These are phyloP conservation scores for Talaromyces sp. DNA, from an alignment of 2,329 filamentous ascomycete genomes.

Conservation along the genomic window DNA sequence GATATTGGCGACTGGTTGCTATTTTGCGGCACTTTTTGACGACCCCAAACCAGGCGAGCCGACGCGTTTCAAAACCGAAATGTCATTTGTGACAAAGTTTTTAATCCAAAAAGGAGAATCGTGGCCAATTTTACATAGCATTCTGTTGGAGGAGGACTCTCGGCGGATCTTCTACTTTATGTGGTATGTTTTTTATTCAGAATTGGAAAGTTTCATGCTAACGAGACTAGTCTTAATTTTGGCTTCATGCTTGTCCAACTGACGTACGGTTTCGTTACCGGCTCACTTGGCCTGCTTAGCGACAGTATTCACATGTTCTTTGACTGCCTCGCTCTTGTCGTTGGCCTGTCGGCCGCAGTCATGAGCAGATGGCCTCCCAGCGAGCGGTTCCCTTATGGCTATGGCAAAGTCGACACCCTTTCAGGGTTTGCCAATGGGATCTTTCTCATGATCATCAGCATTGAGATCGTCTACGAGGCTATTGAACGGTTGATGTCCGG, in stretches of 20 bases:
- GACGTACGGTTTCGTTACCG: slow-evolving; percentile 88
- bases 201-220: slow-evolving; percentile 14
- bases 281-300: slow-evolving; percentile 89
- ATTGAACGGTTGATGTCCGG: slow-evolving; percentile 82
- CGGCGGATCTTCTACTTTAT: slow-evolving; percentile 97
- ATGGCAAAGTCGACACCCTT: slow-evolving; percentile 93
- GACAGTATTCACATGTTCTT: slow-evolving; percentile 99
- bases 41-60: slow-evolving; percentile 26
- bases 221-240: slow-evolving; percentile 70
- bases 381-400: slow-evolving; percentile 84
- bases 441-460: slow-evolving; percentile 88
- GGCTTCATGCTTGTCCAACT: slow-evolving; percentile 92
- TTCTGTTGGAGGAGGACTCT: slow-evolving; percentile 87
- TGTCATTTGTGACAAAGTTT: slow-evolving; percentile 67
- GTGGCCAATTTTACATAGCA: slow-evolving; percentile 77
- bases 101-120: slow-evolving; percentile 65
- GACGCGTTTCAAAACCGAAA: slow-evolving; percentile 37
- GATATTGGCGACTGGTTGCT: slow-evolving; percentile 25
- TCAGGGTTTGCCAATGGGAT: slow-evolving; percentile 96
- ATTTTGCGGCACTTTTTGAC: slow-evolving; percentile 30
- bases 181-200: slow-evolving; percentile 54
- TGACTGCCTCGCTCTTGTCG: slow-evolving; percentile 86
- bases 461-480: slow-evolving; percentile 95
- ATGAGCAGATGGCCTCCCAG: slow-evolving; percentile 96
- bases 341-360: slow-evolving; percentile 86